Percentiles rank a stretch among this genome's conserved stretches.
Evolutionary conservation across 257 asterid genomes (phyloP).

Genomic region (Plantago major): DNA sequence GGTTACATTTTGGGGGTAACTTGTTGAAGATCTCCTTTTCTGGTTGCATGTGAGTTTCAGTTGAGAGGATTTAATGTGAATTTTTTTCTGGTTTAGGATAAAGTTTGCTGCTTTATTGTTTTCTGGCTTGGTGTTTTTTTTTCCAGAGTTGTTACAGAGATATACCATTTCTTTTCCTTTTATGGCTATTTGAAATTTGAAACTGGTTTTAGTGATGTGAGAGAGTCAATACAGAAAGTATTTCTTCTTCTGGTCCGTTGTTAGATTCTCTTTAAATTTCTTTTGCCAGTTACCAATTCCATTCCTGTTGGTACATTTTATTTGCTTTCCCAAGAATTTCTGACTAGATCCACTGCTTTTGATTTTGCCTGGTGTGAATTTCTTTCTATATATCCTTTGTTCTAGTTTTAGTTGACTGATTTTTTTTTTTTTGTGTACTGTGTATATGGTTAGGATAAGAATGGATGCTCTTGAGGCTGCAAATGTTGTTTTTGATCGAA

Average conservation of each 20-base stretch:
- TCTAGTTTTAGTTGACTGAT: conserved; percentile 12
- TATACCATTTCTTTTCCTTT: conserved; percentile 11
- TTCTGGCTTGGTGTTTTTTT: conserved; percentile 24
- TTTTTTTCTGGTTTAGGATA: conserved; percentile 32
- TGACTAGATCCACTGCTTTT: no score
- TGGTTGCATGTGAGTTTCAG: conserved; percentile 25
- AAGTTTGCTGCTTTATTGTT: conserved; percentile 21
- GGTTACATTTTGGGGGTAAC: conserved; percentile 16
- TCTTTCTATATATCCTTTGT: no score
- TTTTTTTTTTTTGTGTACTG: background rate
- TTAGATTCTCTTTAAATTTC: background rate
- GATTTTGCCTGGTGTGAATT: no score
- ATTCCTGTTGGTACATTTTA: background rate
- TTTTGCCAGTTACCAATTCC: background rate
- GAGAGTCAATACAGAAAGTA: background rate
- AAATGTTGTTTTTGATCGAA: conserved; percentile 49
- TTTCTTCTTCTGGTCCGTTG: conserved; percentile 4
- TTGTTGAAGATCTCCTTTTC: conserved; percentile 11
- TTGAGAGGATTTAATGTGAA: conserved; percentile 18
- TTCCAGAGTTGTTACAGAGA: conserved; percentile 9
- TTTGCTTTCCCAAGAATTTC: background rate
- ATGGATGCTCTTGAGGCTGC: conserved; percentile 71
- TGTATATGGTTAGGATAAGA: conserved; percentile 14
- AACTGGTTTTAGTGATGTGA: background rate
- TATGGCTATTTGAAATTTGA: conserved; percentile 13